Base-by-base conservation (phyloP, 1,284 basidiomycete species). In the Kalmanozyma brasiliensis region DNA sequence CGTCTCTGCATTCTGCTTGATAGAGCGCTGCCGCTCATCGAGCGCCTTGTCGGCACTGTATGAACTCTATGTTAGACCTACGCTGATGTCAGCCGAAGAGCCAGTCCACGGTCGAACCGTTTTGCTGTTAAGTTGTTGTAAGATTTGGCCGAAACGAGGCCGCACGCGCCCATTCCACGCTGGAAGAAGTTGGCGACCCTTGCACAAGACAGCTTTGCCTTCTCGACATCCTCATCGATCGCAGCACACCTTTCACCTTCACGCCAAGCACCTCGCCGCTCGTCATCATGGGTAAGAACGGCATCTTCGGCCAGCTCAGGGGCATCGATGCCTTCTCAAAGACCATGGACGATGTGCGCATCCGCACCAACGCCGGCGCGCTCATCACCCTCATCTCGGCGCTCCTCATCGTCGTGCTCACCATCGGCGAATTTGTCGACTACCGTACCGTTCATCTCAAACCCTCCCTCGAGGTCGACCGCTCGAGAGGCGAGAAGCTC, bases 321-420 rank as follows among this genome's bases (percentile, higher is more conserved):
- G 83, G 82, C 83, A 87, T 98, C 65, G 94, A 98, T 86, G 95
- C 94, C 83, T 98, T 98, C 86, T 94, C 94, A 70, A 98, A 97
- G 83, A 77, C 78, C 3, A 72, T 78, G 61, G 80, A 82, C 41
- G 80, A 81, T 58, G 79, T 79, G 33, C 74, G 78, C n/a, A 76
- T 82, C 30, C 74, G 80, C 16, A 81, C 80, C n/a, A 76, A 74
- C 33, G 72, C 71, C 7, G 80, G 80, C 19, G 80, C 80, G 17
- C 48, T 77, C 32, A 75, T 99, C 84, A 98, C 96, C 30, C 86
- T 99, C 77, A 83, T 96, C 66, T 93, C 94, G 51, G 89, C 92
- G 65, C 89, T 91, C 51, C 91, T 99, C 80, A 98, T 99, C 82
- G 82, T 94, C 71, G 86, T 92, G 26, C 92, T 98, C 75, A 91